phyloP scores from a whole-genome alignment of 345 rosid species.

The Raphanus raphanistrum region DNA sequence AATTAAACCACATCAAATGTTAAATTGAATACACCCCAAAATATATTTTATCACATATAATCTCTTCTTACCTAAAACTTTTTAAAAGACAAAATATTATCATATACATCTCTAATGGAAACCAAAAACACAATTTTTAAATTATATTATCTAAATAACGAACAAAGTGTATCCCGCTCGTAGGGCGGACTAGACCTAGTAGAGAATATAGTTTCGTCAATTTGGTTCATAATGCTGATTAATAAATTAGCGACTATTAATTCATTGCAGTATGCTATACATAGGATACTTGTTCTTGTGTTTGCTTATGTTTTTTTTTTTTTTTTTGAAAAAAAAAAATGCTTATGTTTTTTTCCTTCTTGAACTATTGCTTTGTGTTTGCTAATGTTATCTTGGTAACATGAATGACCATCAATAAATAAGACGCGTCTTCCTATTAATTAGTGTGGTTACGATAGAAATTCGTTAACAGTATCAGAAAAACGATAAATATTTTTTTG shows the following conservation, averaged over 20 bases:
- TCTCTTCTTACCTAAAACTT: too few species aligned
- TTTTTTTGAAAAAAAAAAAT: too few species aligned
- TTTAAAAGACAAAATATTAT: too few species aligned
- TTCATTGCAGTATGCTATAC: neutral
- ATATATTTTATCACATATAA: too few species aligned
- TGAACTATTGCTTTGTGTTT: neutral
- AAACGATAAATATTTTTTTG: neutral
- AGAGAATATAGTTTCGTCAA: neutral
- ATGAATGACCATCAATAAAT: slow-evolving; percentile 10
- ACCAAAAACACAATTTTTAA: too few species aligned
- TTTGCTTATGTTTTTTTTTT: neutral
- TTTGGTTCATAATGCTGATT: neutral
- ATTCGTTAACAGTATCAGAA: neutral
- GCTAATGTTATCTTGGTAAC: neutral
- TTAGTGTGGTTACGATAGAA: slow-evolving; percentile 7
- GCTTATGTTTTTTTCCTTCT: too few species aligned
- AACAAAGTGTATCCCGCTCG: too few species aligned
- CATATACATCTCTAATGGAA: too few species aligned
- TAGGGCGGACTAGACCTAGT: too few species aligned
- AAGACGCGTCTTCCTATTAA: neutral
- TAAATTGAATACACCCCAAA: too few species aligned
- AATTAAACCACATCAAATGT: too few species aligned
- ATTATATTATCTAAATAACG: too few species aligned
- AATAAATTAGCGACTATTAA: neutral
- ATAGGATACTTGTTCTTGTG: neutral